Evolutionary conservation across 2,329 filamentous ascomycete genomes (phyloP).

Genomic region (Thelonectria discophora): DNA sequence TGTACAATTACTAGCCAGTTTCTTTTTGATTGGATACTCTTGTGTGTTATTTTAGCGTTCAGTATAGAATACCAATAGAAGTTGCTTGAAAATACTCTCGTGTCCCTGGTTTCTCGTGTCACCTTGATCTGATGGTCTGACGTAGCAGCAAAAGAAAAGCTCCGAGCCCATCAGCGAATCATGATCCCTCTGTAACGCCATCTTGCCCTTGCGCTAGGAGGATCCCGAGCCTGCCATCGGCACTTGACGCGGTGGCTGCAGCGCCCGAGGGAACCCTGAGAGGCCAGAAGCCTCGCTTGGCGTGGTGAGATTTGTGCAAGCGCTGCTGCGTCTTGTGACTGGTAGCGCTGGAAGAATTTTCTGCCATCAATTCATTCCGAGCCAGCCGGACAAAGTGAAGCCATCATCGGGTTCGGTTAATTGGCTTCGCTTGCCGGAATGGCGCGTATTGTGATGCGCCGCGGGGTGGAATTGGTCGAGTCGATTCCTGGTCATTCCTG

Average conservation of each 20-base stretch:
- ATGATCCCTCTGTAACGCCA: neutral
- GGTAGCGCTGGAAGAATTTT: neutral
- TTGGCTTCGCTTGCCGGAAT: neutral
- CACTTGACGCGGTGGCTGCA: neutral
- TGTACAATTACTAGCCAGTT: slow-evolving; percentile 3
- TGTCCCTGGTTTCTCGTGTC: neutral
- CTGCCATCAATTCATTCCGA: neutral
- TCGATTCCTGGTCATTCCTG: too few species aligned
- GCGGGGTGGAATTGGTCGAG: too few species aligned
- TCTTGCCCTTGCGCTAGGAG: neutral
- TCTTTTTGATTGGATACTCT: neutral
- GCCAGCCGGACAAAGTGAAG: neutral
- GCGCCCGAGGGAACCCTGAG: neutral
- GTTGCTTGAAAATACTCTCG: neutral
- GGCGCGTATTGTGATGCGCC: neutral
- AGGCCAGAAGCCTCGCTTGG: neutral
- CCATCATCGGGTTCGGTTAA: neutral
- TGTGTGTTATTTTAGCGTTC: slow-evolving; percentile 6
- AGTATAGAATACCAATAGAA: neutral
- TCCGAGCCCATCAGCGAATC: neutral
- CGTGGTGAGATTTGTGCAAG: slow-evolving; percentile 1
- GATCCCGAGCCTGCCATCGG: neutral
- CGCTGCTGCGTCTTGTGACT: neutral
- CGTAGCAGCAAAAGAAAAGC: neutral
- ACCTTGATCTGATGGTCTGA: neutral